phyloP scores from a whole-genome alignment of 202 grass and related monocot species.

The Setaria viridis region DNA sequence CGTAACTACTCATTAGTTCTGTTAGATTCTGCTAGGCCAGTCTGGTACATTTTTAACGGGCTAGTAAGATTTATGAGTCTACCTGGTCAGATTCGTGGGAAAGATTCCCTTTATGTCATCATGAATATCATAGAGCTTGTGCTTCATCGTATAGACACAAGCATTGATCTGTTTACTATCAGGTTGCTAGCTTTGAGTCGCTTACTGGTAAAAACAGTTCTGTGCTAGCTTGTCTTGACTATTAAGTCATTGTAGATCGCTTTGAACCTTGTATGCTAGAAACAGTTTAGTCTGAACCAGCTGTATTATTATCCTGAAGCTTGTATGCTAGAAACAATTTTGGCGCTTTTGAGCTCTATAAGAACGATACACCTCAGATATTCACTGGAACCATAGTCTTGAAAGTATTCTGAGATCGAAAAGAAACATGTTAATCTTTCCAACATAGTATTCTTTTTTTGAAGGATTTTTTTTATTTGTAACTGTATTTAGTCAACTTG shows the following conservation, averaged over 20 bases:
- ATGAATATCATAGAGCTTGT: constrained; percentile 23
- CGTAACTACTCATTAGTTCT: constrained; percentile 12
- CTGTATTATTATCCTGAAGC: not conserved
- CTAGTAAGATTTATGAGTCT: constrained; percentile 27
- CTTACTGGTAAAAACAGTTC: constrained; percentile 37
- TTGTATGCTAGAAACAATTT: not conserved
- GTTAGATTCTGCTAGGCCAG: constrained; percentile 2
- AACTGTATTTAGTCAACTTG: constrained; percentile 15
- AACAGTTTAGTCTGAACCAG: not conserved
- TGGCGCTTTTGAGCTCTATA: not conserved
- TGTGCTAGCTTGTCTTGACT: not conserved
- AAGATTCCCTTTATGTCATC: constrained; percentile 20
- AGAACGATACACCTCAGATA: not conserved
- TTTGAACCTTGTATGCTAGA: not conserved
- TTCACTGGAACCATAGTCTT: constrained; percentile 19
- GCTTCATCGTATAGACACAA: constrained; percentile 1
- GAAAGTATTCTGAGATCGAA: constrained; percentile 9
- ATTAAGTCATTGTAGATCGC: not conserved
- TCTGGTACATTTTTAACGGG: constrained; percentile 9
- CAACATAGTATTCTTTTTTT: constrained; percentile 24
- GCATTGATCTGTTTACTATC: constrained; percentile 7
- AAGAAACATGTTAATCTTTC: constrained; percentile 1
- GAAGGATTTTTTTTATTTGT: not conserved
- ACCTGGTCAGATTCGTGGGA: constrained; percentile 25
- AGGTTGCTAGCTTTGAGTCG: constrained; percentile 1